Conservation (phyloP, 306 rosid genomes). For the Glycine tomentella region DNA sequence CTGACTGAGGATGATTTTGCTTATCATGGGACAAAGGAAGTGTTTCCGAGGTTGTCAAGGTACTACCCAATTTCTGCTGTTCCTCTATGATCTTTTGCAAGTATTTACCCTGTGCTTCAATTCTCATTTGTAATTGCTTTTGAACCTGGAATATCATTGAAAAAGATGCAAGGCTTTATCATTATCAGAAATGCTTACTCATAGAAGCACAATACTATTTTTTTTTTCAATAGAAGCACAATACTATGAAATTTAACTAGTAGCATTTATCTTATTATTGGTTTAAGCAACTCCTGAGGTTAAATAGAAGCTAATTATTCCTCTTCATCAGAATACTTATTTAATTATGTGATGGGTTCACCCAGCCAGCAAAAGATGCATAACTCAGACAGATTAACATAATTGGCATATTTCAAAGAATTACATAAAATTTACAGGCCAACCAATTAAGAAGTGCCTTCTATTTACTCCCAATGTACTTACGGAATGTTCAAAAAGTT, state of each 20-base stretch:
- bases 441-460: neutral
- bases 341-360: slow-evolving; percentile 23
- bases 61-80: slow-evolving; percentile 87
- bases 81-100: slow-evolving; percentile 99
- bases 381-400: slow-evolving; percentile 3
- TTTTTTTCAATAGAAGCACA: slow-evolving; percentile 25
- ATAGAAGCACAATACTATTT: slow-evolving; percentile 25
- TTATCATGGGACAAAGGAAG: slow-evolving; percentile 60
- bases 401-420: slow-evolving; percentile 24
- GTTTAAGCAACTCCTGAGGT: neutral
- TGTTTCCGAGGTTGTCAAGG: slow-evolving; percentile 65
- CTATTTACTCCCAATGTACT: neutral
- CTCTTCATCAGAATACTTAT: slow-evolving; percentile 33
- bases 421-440: neutral
- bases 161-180: slow-evolving; percentile 39
- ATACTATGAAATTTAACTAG: slow-evolving; percentile 21
- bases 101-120: slow-evolving; percentile 98
- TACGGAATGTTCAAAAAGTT: neutral
- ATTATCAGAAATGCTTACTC: slow-evolving; percentile 35
- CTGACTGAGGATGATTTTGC: slow-evolving; percentile 58
- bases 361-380: slow-evolving; percentile 36
- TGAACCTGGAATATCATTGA: slow-evolving; percentile 75
- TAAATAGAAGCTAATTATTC: slow-evolving; percentile 23
- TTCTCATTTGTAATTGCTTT: slow-evolving; percentile 95
- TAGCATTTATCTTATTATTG: slow-evolving; percentile 26